Evolutionary conservation across 2,329 filamentous ascomycete genomes (phyloP).

Genomic region (Sordariomycetes sp.): DNA sequence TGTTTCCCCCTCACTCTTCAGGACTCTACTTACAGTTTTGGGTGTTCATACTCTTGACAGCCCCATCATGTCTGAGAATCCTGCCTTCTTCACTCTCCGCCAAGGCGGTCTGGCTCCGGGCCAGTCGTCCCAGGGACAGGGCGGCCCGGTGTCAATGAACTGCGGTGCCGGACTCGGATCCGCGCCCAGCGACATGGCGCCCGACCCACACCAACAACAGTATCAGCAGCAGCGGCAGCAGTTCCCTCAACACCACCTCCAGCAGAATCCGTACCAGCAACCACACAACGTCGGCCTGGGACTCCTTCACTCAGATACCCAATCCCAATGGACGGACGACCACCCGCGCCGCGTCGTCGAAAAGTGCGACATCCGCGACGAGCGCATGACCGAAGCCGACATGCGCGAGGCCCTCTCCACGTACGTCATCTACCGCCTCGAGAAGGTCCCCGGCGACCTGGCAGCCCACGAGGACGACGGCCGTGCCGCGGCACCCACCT

Average conservation of each 20-base stretch:
- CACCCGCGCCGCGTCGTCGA: conserved; percentile 10
- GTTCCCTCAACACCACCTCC: not conserved
- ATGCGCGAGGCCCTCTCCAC: conserved; percentile 24
- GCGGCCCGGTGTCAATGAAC: not conserved
- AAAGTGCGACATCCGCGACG: conserved; percentile 21
- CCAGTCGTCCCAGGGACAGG: not conserved
- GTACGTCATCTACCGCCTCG: conserved; percentile 25
- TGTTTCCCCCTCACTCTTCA: not conserved
- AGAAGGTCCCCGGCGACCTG: conserved; percentile 19
- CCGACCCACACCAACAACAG: not conserved
- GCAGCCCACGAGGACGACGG: conserved; percentile 23
- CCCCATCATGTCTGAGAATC: not conserved
- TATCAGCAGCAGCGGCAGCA: not conserved
- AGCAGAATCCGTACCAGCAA: not conserved
- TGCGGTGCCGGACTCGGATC: not conserved
- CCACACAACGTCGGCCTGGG: not conserved
- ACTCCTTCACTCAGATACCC: not conserved
- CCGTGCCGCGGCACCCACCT: conserved; percentile 17
- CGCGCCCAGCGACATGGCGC: not conserved
- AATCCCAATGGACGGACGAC: conserved; percentile 1
- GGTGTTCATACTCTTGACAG: not conserved
- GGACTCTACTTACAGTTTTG: not conserved
- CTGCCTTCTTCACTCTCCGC: not conserved
- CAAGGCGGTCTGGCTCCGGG: not conserved
- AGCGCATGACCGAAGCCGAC: conserved; percentile 21